A percentile compares a stretch with the other conserved stretches of the same genome.
These are phyloP conservation scores for Marsdenia floribunda DNA, from an alignment of 257 asterid genomes.

Conservation along the genomic window DNA sequence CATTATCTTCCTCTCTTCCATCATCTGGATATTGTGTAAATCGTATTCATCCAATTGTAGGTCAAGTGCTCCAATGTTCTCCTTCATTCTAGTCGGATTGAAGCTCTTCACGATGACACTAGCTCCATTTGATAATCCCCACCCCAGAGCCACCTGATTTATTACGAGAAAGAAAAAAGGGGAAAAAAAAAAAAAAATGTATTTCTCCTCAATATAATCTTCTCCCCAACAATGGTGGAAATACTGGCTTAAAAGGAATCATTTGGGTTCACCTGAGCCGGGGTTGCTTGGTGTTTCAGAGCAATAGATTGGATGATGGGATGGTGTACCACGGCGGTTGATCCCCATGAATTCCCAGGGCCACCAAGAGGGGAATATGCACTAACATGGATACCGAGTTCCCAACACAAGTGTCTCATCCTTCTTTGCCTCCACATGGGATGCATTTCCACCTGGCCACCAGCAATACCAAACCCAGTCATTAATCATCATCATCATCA, in stretches of 20 bases:
- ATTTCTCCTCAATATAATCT: too few species aligned
- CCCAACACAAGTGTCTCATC: constrained; percentile 47
- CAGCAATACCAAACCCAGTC: neutral
- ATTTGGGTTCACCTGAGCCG: constrained; percentile 52
- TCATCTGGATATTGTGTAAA: constrained; percentile 41
- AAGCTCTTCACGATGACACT: constrained; percentile 81
- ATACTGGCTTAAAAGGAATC: too few species aligned
- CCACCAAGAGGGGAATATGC: constrained; percentile 83
- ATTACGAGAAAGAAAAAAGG: neutral
- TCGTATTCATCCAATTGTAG: constrained; percentile 43
- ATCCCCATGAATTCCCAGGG: constrained; percentile 82
- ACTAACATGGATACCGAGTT: constrained; percentile 56
- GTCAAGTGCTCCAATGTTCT: constrained; percentile 57
- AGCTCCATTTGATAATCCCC: constrained; percentile 69
- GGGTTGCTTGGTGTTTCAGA: constrained; percentile 49
- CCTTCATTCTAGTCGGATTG: constrained; percentile 54
- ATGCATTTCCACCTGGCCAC: constrained; percentile 78
- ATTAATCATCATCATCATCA: too few species aligned
- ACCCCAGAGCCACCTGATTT: constrained; percentile 54
- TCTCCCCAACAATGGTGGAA: too few species aligned
- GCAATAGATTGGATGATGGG: constrained; percentile 60
- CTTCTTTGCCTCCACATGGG: constrained; percentile 86
- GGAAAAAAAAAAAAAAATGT: too few species aligned
- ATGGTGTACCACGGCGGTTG: constrained; percentile 55
- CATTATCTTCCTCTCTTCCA: constrained; percentile 62